Evolutionary conservation across 2,329 filamentous ascomycete species (phyloP).

Genomic region (Ophiostoma sp.): DNA sequence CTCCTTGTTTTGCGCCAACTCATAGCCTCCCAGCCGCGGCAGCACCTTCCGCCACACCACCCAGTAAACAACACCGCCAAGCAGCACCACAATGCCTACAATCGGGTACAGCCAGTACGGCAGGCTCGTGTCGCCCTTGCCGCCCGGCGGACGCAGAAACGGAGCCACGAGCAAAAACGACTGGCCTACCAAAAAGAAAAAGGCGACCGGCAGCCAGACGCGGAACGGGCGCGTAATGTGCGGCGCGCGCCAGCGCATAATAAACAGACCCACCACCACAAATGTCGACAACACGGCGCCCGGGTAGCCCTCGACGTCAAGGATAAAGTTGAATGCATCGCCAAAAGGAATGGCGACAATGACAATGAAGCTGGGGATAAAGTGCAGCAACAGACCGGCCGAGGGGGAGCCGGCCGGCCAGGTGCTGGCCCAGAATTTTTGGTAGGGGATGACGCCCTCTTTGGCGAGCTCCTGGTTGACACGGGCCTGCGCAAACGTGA

Average conservation of each 20-base stretch:
- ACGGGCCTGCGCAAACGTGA: constrained; percentile 62
- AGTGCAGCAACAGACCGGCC: constrained; percentile 58
- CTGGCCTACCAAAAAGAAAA: constrained; percentile 42
- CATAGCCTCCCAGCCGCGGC: constrained; percentile 46
- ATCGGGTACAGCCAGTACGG: constrained; percentile 43
- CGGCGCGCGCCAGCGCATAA: constrained; percentile 35
- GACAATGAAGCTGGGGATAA: constrained; percentile 59
- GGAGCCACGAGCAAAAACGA: constrained; percentile 40
- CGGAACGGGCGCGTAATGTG: constrained; percentile 51
- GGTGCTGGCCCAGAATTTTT: constrained; percentile 57
- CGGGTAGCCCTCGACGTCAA: constrained; percentile 40
- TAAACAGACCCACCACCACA: constrained; percentile 42
- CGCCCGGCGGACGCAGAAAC: constrained; percentile 44
- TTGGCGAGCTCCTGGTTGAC: constrained; percentile 64
- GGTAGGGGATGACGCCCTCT: constrained; percentile 60
- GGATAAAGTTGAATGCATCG: constrained; percentile 60
- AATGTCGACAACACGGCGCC: constrained; percentile 53
- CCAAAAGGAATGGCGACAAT: constrained; percentile 29
- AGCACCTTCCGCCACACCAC: constrained; percentile 30
- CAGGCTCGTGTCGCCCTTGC: constrained; percentile 36
- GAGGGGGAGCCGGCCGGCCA: constrained; percentile 62
- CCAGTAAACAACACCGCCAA: constrained; percentile 37
- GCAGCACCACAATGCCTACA: constrained; percentile 39
- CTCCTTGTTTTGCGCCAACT: constrained; percentile 37
- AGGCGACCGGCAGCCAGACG: constrained; percentile 48